A percentile compares a stretch with the other conserved stretches of the same genome.
Evolutionary conservation across 2,329 filamentous ascomycete genomes (phyloP).

Genomic region (Fusarium palustre): DNA sequence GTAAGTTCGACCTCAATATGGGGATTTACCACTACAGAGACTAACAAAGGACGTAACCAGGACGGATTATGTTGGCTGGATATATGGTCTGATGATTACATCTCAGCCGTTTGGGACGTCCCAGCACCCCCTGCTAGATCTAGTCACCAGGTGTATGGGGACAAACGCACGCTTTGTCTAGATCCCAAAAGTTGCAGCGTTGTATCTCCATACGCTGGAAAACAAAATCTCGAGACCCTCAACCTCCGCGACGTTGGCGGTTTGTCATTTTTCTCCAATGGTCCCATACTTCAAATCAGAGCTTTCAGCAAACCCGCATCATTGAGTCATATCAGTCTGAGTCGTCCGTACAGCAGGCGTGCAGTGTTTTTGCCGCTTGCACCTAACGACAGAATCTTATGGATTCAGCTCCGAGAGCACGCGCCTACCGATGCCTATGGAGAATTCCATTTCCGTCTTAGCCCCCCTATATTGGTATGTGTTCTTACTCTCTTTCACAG

Average conservation of each 20-base stretch:
- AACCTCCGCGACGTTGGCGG: not conserved
- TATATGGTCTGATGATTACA: fast-evolving
- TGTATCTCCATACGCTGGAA: too few relatives aligned
- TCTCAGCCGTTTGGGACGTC: not conserved
- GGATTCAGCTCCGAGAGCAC: not conserved
- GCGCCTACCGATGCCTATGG: too few relatives aligned
- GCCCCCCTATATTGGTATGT: not conserved
- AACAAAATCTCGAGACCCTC: not conserved
- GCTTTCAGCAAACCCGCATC: not conserved
- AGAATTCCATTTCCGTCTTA: too few relatives aligned
- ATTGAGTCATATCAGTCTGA: too few relatives aligned
- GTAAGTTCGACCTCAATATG: not conserved
- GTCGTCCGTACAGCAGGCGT: too few relatives aligned
- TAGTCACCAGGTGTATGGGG: too few relatives aligned
- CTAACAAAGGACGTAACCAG: not conserved
- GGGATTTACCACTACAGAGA: not conserved
- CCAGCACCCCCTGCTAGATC: not conserved
- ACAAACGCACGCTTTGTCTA: too few relatives aligned
- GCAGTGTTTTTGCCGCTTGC: not conserved
- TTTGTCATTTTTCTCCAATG: not conserved
- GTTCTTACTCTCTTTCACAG: not conserved
- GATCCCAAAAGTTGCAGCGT: too few relatives aligned
- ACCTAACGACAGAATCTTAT: not conserved
- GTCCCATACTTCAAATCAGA: fast-evolving
- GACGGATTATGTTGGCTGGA: not conserved